Conservation (phyloP, 2,329 filamentous ascomycete genomes). For the Arthrobotrys entomopaga region DNA sequence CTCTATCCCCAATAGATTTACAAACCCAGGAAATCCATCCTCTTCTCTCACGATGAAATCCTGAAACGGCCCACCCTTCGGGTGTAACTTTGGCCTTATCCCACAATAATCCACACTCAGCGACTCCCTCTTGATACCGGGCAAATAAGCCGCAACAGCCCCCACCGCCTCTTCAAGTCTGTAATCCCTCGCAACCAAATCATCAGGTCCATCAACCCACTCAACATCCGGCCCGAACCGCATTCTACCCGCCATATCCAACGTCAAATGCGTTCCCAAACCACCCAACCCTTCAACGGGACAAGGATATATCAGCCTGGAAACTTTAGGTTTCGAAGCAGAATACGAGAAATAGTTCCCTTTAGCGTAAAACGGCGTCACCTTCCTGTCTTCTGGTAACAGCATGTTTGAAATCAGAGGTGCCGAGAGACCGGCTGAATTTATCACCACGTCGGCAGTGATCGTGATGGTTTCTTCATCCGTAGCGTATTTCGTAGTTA, state of each 20-base stretch:
- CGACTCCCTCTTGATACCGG: conserved; percentile 72
- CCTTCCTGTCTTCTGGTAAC: conserved; percentile 69
- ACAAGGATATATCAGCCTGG: conserved; percentile 85
- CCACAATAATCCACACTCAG: conserved; percentile 88
- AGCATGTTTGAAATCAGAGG: conserved; percentile 84
- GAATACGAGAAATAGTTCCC: conserved; percentile 93
- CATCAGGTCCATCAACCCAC: conserved; percentile 78
- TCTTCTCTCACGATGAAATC: conserved; percentile 83
- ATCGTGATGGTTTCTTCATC: conserved; percentile 63
- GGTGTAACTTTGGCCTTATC: conserved; percentile 83
- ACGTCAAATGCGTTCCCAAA: conserved; percentile 89
- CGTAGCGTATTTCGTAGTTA: conserved; percentile 63
- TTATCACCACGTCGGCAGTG: conserved; percentile 80
- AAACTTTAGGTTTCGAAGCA: conserved; percentile 71
- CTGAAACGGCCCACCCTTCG: conserved; percentile 71
- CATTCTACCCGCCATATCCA: conserved; percentile 84
- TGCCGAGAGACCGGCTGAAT: conserved; percentile 84
- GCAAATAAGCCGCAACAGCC: conserved; percentile 83
- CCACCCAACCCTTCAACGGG: conserved; percentile 83
- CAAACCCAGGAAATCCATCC: conserved; percentile 80
- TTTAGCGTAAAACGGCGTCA: conserved; percentile 82
- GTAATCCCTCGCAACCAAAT: conserved; percentile 74
- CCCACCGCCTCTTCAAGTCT: conserved; percentile 74
- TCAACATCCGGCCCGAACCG: conserved; percentile 96
- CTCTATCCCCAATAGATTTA: conserved; percentile 81